Conservation (phyloP, 192 early-diverging fungal genomes). For the Rhizoclosmatium sp. region DNA sequence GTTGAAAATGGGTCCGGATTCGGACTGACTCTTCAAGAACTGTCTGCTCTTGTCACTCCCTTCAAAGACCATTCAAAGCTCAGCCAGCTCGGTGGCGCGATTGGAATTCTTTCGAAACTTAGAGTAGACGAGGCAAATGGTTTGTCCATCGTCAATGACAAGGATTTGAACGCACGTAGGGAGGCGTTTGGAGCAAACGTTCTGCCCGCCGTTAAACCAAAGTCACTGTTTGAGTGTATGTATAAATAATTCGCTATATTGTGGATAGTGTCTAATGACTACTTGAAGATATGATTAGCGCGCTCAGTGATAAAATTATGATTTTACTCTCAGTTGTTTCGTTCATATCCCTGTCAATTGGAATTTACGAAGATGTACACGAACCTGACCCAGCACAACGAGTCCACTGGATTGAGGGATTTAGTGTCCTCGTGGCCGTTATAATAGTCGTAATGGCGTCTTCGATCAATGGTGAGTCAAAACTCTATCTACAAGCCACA, state of each 20-base stretch:
- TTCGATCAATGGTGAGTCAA: conserved; percentile 27
- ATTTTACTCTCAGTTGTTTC: conserved; percentile 89
- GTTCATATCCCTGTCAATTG: conserved; percentile 82
- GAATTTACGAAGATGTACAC: conserved; percentile 80
- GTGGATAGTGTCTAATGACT: not conserved
- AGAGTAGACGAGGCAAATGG: conserved; percentile 12
- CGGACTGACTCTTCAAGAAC: conserved; percentile 32
- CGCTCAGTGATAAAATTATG: conserved; percentile 63
- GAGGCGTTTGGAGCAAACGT: conserved; percentile 50
- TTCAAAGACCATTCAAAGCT: conserved; percentile 50
- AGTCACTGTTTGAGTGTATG: conserved; percentile 47
- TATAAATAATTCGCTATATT: not conserved
- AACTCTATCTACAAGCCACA: not conserved
- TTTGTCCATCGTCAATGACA: not conserved
- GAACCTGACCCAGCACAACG: conserved; percentile 62
- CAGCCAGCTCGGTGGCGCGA: conserved; percentile 18
- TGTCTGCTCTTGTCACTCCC: conserved; percentile 53
- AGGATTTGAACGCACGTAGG: conserved; percentile 4
- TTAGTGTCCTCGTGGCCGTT: conserved; percentile 78
- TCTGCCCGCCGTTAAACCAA: conserved; percentile 47
- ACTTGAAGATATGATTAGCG: conserved; percentile 31
- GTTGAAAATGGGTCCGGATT: not conserved
- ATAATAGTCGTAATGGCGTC: conserved; percentile 35
- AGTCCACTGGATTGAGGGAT: conserved; percentile 63
- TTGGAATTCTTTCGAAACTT: conserved; percentile 15